Evolutionary conservation across 225 moss, liverwort and hornwort species (phyloP), one percentile per base, ranked within the genome.

Genomic region (Antitrichia curtipendula): DNA sequence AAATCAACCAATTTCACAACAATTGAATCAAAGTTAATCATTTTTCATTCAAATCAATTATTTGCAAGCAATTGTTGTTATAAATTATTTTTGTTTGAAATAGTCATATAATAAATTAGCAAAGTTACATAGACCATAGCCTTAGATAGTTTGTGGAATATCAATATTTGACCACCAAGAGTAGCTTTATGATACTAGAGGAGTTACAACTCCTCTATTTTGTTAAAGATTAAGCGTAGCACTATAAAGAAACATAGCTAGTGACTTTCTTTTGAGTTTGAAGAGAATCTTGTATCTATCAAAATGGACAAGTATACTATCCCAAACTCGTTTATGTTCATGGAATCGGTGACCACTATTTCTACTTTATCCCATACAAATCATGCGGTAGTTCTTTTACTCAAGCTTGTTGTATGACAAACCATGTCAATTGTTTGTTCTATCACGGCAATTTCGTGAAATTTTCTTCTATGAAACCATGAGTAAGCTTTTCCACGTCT

Each of bases 211-310:
- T 62, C 31, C 6, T 31, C 31, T 2, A 31, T 8, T 62, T 16
- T 9, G 31, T 15, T 31, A 1, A 14, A 61, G 8, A 61, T 29
- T 15, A 29, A 31, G 31, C 0, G 8, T 62, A 0, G 16, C 62
- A 34, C 4, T 0, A 63, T 3, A 10, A 19, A 4, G 10, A 19
- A 34, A 36, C 19, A 36, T 3, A 18, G 5, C 17, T 0, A 0
- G 1, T 3, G 5, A 10, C 6, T 10, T 34, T 64, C 8, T 19
- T 64, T 64, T n/a, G 64, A 64, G 0, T 36, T 36, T 5, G 6
- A 6, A 3, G 6, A 36, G 64, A 64, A 34, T 36, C 19, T 36
- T 64, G 10, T 19, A 64, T 0, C 19, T 36, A 1, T 64, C 19
- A 34, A 32, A 65, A 65, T 36, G 0, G 10, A 65, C 10, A 36